Conservation (phyloP, 495 filamentous ascomycete genomes). For the Tuber indicum region DNA sequence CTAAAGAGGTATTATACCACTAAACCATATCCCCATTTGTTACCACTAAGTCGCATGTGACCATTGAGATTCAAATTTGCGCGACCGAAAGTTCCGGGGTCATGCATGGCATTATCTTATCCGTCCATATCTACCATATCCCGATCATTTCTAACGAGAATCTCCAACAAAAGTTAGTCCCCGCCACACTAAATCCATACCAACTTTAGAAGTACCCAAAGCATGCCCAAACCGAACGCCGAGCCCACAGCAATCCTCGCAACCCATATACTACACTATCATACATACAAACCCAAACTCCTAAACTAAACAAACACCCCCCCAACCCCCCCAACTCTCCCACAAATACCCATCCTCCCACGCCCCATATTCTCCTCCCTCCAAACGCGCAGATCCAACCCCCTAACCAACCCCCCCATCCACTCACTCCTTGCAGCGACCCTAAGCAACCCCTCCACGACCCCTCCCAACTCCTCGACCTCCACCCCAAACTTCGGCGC, state of each 20-base stretch:
- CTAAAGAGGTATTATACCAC: slow-evolving; percentile 46
- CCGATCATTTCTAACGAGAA: not conserved
- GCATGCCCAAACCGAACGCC: not conserved
- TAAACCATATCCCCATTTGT: slow-evolving; percentile 41
- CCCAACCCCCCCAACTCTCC: slow-evolving; percentile 8
- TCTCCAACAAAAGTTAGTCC: not conserved
- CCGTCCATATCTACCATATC: not conserved
- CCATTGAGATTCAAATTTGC: not conserved
- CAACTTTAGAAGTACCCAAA: not conserved
- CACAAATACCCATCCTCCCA: slow-evolving; percentile 17
- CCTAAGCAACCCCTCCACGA: slow-evolving; percentile 22
- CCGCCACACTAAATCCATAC: not conserved
- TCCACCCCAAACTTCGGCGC: slow-evolving; percentile 11
- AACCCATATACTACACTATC: not conserved
- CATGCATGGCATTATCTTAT: too few species aligned
- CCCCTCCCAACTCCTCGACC: slow-evolving; percentile 9
- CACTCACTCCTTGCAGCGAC: slow-evolving; percentile 31
- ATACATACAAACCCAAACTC: not conserved
- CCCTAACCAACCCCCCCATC: slow-evolving; percentile 25
- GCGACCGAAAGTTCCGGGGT: not conserved
- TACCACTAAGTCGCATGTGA: not conserved
- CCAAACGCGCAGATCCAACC: slow-evolving; percentile 35
- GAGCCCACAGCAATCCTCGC: not conserved
- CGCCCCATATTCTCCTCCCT: slow-evolving; percentile 20
- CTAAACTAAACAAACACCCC: slow-evolving; percentile 12